These are phyloP conservation scores for Aphanomyces cochlioides DNA, from an alignment of 352 stramenopile species.

Conservation along the genomic window DNA sequence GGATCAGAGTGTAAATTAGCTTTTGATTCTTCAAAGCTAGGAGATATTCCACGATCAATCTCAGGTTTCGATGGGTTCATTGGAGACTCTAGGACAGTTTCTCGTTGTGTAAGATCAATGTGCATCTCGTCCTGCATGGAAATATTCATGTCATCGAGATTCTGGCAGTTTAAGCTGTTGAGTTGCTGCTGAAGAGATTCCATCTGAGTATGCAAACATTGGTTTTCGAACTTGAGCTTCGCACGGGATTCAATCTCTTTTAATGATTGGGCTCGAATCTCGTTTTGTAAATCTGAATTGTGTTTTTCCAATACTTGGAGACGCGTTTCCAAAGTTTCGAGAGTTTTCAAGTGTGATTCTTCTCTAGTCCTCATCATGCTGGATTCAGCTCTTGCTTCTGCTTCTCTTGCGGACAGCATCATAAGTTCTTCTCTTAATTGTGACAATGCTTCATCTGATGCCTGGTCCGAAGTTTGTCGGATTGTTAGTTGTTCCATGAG, in stretches of 20 bases:
- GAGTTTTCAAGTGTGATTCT: no score
- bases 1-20: background rate
- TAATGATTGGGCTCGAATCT: background rate
- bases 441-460: background rate
- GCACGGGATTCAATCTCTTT: background rate
- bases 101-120: slow-evolving; percentile 6
- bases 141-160: background rate
- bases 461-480: background rate
- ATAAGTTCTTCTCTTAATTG: slow-evolving; percentile 6
- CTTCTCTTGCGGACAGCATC: slow-evolving; percentile 3
- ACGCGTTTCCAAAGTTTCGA: background rate
- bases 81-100: slow-evolving; percentile 3
- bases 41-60: background rate
- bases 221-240: slow-evolving; percentile 21
- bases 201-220: background rate
- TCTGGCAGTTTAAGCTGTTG: background rate
- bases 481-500: background rate
- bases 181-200: slow-evolving; percentile 7
- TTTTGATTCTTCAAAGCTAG: background rate
- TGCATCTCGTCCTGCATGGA: background rate
- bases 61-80: background rate
- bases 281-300: background rate
- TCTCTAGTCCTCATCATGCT: background rate
- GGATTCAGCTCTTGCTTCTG: background rate
- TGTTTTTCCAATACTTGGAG: background rate